Conservation (phyloP, 331 rosid genomes). For the Pyracantha coccinea region DNA sequence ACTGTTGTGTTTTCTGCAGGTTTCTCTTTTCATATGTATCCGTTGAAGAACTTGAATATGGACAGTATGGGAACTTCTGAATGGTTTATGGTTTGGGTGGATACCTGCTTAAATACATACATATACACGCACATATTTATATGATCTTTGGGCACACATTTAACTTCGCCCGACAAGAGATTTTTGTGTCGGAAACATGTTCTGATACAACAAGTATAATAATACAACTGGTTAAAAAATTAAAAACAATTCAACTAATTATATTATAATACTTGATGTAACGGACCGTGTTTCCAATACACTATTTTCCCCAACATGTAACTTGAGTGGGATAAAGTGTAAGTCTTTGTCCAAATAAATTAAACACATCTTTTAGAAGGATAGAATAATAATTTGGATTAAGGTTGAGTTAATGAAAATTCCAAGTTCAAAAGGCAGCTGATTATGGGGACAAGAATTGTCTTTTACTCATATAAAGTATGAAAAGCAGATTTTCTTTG, state of each 20-base stretch:
- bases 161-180: too few species aligned
- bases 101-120: constrained; percentile 19
- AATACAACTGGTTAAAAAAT: too few species aligned
- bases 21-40: neutral
- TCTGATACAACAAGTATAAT: too few species aligned
- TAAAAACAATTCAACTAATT: too few species aligned
- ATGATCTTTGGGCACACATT: constrained; percentile 23
- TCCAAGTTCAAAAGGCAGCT: neutral
- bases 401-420: constrained; percentile 6
- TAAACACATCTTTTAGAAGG: constrained; percentile 11
- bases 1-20: neutral
- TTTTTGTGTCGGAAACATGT: too few species aligned
- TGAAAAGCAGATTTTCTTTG: neutral
- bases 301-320: constrained; percentile 18
- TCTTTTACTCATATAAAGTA: neutral
- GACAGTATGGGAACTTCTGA: neutral
- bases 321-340: constrained; percentile 19
- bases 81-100: constrained; percentile 16
- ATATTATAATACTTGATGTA: too few species aligned
- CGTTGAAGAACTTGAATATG: neutral
- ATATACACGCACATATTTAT: neutral
- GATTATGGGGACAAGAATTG: neutral
- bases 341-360: constrained; percentile 23
- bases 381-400: neutral
- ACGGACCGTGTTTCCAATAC: neutral